Evolutionary conservation across 75 land plant genomes (phyloP), one percentile per base, ranked within the genome.

Genomic region (Cunninghamia lanceolata): DNA sequence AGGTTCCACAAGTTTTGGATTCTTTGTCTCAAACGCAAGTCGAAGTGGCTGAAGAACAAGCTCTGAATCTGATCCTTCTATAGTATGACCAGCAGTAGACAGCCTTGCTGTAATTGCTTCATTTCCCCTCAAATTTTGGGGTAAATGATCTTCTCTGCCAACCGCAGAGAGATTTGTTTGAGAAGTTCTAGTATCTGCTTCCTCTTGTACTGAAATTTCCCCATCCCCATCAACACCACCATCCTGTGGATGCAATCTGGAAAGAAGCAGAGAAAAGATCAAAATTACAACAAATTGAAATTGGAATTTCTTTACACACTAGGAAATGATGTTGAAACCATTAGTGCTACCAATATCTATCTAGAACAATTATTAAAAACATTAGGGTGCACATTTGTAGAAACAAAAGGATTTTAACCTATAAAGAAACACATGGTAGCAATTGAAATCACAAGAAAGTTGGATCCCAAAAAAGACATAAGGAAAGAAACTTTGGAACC

Each of bases 1-100:
- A 85, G 93, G 88, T 82, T 98, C 99, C 35, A 94, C 87, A 46
- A 98, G 87, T 86, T 95, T 98, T 16, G 94, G 88, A 88, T 96
- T 95, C 90, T 95, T 96, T 45, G 99, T 94, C 88, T 96, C 99
- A 89, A 96, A 92, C 35, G 99, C 99, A 85, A 98, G 95, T 36
- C 95, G 91, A 80, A 98, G 92, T 25, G 99, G 99, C 81, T 88
- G 96, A 81, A 96, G 59, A 32, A 98, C 94, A 84, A 98, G 89
- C 86, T 98, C 99, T 54, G 93, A 92, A 42, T 94, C 94, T 71
- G 94, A 88, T 32, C 89, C 96, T 86, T 94, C 97, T 50, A 98
- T 90, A 53, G 92, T 89, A 56, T 91, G 88, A 1, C 99, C 99
- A 85, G 96, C 99, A 93, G 85, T 89, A 83, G 93, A 85, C 83